Conservation (phyloP, 768 basidiomycete species). For the Calvatia gigantea region DNA sequence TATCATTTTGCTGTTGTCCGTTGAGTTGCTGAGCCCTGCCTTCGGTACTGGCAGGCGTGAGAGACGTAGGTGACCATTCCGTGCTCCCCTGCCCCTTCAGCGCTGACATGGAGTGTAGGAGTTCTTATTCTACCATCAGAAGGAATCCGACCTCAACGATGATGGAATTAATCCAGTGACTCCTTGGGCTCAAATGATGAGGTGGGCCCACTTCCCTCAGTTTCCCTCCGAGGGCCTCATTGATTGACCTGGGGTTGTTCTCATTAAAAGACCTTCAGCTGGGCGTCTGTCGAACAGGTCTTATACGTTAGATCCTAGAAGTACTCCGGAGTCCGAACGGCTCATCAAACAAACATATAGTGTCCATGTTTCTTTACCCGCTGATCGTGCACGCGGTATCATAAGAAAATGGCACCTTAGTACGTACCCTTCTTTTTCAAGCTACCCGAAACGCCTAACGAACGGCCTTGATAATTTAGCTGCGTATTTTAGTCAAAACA, state of each 20-base stretch:
- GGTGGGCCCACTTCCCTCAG: slow-evolving; percentile 34
- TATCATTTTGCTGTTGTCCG: not conserved
- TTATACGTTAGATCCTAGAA: slow-evolving; percentile 32
- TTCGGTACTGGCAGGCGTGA: slow-evolving; percentile 35
- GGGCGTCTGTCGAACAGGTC: slow-evolving; percentile 26
- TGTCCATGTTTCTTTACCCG: slow-evolving; percentile 64
- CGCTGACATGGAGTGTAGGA: slow-evolving; percentile 43
- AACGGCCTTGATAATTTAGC: slow-evolving; percentile 39
- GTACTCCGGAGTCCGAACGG: slow-evolving; percentile 51
- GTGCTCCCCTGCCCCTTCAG: slow-evolving; percentile 10
- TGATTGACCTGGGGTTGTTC: slow-evolving; percentile 6
- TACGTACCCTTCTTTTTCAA: slow-evolving; percentile 31
- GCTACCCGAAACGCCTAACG: slow-evolving; percentile 21
- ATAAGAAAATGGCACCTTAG: slow-evolving; percentile 84
- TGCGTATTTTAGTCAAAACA: slow-evolving; percentile 82
- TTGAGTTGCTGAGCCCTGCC: slow-evolving; percentile 12
- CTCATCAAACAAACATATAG: slow-evolving; percentile 85
- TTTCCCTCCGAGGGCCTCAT: slow-evolving; percentile 13
- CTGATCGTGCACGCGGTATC: slow-evolving; percentile 45
- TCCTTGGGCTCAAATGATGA: slow-evolving; percentile 74
- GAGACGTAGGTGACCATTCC: slow-evolving; percentile 38
- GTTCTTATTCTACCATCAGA: slow-evolving; percentile 83
- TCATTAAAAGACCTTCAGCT: slow-evolving; percentile 19
- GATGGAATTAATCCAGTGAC: slow-evolving; percentile 55
- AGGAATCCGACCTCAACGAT: slow-evolving; percentile 61